A percentile compares a stretch with the other conserved stretches of the same genome.
Conservation (phyloP, 345 rosid species). For the Salix dunnii region DNA sequence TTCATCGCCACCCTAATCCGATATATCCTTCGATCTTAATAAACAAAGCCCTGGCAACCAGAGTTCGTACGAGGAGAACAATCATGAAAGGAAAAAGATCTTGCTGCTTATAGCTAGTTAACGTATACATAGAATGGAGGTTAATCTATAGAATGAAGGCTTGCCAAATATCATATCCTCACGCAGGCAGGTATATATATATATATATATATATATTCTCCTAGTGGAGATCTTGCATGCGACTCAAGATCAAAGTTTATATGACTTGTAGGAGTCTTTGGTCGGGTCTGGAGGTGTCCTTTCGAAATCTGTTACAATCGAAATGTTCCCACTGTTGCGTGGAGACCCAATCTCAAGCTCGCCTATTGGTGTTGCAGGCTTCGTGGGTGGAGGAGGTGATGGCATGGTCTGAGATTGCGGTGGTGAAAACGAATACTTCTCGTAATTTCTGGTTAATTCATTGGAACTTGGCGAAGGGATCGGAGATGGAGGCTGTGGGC, state of each 20-base stretch:
- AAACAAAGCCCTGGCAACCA: too few species aligned
- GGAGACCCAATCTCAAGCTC: neutral
- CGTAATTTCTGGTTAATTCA: neutral
- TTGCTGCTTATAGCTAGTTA: too few species aligned
- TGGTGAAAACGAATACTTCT: neutral
- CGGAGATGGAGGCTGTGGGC: neutral
- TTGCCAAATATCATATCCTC: too few species aligned
- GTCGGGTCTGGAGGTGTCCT: conserved; percentile 4
- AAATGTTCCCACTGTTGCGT: neutral
- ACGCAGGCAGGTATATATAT: too few species aligned
- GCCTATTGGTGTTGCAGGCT: neutral
- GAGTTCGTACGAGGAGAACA: too few species aligned
- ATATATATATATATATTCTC: too few species aligned
- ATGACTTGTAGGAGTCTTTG: neutral
- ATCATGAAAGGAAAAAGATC: too few species aligned
- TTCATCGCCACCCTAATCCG: too few species aligned
- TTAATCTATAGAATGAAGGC: too few species aligned
- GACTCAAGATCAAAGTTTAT: neutral
- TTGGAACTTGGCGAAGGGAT: neutral
- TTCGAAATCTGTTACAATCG: neutral
- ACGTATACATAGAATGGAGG: too few species aligned
- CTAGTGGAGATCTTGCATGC: too few species aligned
- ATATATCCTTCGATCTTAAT: too few species aligned
- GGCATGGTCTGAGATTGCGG: neutral
- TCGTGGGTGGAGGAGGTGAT: neutral